Evolutionary conservation across 805 yeast species (phyloP).

Genomic region (Allodekkera sacchari): DNA sequence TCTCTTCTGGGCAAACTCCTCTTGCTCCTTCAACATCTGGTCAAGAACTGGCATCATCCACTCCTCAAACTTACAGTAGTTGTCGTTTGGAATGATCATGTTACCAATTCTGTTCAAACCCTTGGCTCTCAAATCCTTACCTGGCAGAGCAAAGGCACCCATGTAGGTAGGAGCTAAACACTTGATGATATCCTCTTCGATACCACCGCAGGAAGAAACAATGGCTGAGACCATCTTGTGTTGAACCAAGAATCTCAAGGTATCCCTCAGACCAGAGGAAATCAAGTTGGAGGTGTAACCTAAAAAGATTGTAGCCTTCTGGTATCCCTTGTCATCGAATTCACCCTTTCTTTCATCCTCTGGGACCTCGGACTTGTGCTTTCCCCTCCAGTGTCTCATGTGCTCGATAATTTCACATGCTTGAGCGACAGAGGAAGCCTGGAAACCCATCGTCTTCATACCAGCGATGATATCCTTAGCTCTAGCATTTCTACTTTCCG

Average conservation of each 20-base stretch:
- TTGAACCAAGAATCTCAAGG: conserved; percentile 81
- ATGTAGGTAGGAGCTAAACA: conserved; percentile 93
- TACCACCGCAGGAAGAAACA: conserved; percentile 97
- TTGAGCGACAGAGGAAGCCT: conserved; percentile 75
- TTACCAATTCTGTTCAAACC: conserved; percentile 99
- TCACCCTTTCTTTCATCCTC: conserved; percentile 69
- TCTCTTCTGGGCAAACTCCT: conserved; percentile 44
- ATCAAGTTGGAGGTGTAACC: conserved; percentile 96
- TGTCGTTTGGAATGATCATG: conserved; percentile 93
- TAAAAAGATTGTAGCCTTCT: conserved; percentile 83
- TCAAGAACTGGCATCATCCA: conserved; percentile 97
- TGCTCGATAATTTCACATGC: conserved; percentile 90
- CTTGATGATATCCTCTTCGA: conserved; percentile 95
- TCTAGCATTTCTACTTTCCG: conserved; percentile 63
- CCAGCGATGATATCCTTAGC: conserved; percentile 73
- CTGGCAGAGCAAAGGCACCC: conserved; percentile 84
- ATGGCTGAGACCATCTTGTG: conserved; percentile 91
- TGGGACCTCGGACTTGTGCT: conserved; percentile 54
- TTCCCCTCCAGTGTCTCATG: conserved; percentile 93
- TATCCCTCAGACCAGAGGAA: conserved; percentile 89
- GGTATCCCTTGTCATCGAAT: conserved; percentile 70
- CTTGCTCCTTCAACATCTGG: conserved; percentile 82
- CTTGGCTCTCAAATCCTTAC: conserved; percentile 76
- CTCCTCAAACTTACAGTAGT: conserved; percentile 95
- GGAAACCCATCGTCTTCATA: conserved; percentile 96